phyloP scores from a whole-genome alignment of 495 filamentous ascomycete genomes.

The Penicillium chermesinum region DNA sequence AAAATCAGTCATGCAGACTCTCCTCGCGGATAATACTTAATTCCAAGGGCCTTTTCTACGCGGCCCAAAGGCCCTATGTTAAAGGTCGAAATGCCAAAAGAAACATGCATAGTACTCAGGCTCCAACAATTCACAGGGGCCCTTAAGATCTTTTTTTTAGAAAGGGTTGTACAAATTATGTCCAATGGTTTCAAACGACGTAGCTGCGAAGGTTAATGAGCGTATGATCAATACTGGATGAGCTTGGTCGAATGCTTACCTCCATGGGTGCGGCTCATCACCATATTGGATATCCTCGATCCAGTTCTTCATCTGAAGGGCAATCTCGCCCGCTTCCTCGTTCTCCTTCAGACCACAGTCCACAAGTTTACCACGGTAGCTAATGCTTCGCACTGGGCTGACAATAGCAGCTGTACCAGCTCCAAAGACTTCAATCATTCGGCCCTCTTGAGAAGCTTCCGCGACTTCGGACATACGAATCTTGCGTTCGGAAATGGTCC shows the following conservation, averaged over 20 bases:
- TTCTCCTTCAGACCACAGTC: constrained; percentile 70
- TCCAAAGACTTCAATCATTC: constrained; percentile 88
- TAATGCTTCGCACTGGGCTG: constrained; percentile 77
- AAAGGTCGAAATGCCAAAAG: too few species aligned
- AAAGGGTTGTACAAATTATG: neutral
- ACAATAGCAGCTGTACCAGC: constrained; percentile 76
- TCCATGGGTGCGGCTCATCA: constrained; percentile 84
- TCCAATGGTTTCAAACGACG: constrained; percentile 18
- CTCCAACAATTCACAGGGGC: neutral
- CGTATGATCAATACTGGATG: too few species aligned
- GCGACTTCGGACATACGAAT: constrained; percentile 80
- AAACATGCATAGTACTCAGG: too few species aligned
- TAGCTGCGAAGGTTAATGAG: constrained; percentile 23
- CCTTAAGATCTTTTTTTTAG: neutral
- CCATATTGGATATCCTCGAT: constrained; percentile 94
- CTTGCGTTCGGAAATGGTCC: constrained; percentile 82
- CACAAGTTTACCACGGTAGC: constrained; percentile 73
- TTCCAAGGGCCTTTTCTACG: too few species aligned
- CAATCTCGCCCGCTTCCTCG: constrained; percentile 82
- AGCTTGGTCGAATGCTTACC: constrained; percentile 47
- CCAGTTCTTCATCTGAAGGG: constrained; percentile 86
- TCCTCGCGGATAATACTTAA: too few species aligned
- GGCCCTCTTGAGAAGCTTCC: constrained; percentile 74
- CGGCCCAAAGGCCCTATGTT: too few species aligned
- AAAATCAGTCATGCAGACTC: too few species aligned